Base-by-base conservation (phyloP, 1,284 basidiomycete species). In the Cryptococcus floricola region DNA sequence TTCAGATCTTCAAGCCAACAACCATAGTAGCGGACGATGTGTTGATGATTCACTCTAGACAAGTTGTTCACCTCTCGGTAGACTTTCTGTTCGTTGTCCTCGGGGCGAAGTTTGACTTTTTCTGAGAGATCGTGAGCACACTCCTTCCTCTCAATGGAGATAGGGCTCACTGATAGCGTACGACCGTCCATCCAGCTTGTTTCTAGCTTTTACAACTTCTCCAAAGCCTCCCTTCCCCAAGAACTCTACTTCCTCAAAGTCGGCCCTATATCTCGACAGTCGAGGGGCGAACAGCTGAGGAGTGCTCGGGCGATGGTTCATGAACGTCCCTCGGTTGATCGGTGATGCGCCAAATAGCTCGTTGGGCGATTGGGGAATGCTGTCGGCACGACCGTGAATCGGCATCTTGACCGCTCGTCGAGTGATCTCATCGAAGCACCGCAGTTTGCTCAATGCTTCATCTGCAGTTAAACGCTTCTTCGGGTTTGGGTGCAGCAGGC, bases 51-150 rank as follows among this genome's bases (percentile, higher is more conserved):
- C 19, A 96, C 83, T 39, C 88, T 81, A 60, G 89, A 92, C 18
- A 97, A 79, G 0, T 90, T 89, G 62, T 90, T 90, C 51, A 97
- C 91, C 75, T 97, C 93, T 10, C 94, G 84, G 68, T 92, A 88
- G 54, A 96, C 93, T 74, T 88, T 90, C 52, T 83, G 85, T 69
- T 94, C 91, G 59, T 86, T 88, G 60, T 91, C 87, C 44, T 82
- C 81, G 0, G 86, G 86, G 48, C 86, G 84, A 10, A 97, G 81
- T 54, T 86, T 86, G 67, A 98, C 86, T 77, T 96, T 95, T 80
- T 98, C 70, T 96, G 62, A 89, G 1, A 8, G 87, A 46, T 66
- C 47, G 37, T 44, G 9, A 34, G 38, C 0, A 53, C 19, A 4
- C 37, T 16, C 38, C 18, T 8, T 41, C 25, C 16, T 9, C 42